Conservation (phyloP, 2,329 filamentous ascomycete species). For the Paraphaeosphaeria sporulosa region DNA sequence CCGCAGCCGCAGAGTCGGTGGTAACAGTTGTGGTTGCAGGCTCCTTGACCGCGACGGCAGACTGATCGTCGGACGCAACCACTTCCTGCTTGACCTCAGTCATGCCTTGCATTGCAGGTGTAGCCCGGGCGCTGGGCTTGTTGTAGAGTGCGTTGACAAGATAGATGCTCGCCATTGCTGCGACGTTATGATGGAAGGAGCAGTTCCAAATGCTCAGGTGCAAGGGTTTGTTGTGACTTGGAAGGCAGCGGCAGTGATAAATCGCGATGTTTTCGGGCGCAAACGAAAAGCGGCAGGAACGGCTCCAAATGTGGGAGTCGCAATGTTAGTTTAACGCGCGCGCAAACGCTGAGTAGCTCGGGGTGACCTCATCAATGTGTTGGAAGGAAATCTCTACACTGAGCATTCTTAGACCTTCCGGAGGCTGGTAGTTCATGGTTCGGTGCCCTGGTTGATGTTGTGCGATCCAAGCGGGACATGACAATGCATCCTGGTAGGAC, state of each 20-base stretch:
- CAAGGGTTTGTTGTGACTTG: not conserved
- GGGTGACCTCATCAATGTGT: not conserved
- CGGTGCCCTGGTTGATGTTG: not conserved
- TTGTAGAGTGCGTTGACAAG: conserved; percentile 11
- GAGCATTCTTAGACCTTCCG: not conserved
- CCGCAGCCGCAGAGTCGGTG: not conserved
- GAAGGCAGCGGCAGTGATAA: not conserved
- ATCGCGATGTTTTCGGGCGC: not conserved
- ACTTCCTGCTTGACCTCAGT: not conserved
- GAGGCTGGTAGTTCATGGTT: not conserved
- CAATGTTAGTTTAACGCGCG: not conserved
- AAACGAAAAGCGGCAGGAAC: not conserved
- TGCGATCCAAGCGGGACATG: not conserved
- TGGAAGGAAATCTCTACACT: not conserved
- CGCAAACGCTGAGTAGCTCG: not conserved
- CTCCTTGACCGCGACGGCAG: not conserved
- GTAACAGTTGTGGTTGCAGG: not conserved
- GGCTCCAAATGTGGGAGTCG: not conserved
- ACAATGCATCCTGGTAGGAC: not conserved
- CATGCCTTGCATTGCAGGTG: not conserved
- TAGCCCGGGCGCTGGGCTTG: not conserved
- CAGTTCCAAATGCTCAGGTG: not conserved
- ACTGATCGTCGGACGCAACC: not conserved
- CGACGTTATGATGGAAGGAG: not conserved
- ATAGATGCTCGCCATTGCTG: conserved; percentile 7